A percentile compares a stretch with the other conserved stretches of the same genome.
These are phyloP conservation scores for Leccinellum albellum DNA, from an alignment of 768 basidiomycete species.

Conservation along the genomic window DNA sequence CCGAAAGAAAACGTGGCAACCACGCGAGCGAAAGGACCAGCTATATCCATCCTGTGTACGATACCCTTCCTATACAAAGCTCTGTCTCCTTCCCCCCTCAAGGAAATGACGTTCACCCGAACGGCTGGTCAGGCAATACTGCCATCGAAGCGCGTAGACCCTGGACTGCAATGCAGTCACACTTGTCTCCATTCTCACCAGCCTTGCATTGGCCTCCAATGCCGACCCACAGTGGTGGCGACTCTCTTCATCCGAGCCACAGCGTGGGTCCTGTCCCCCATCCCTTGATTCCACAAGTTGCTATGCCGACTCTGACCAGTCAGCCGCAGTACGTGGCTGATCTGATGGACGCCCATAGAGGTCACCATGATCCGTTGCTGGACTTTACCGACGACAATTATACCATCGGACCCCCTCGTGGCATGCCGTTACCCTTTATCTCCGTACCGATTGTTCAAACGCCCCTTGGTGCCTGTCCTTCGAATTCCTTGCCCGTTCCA, in stretches of 20 bases:
- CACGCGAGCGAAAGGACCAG: not conserved
- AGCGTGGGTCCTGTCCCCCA: not conserved
- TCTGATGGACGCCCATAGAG: conserved; percentile 2
- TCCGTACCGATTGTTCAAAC: conserved; percentile 7
- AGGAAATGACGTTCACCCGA: not conserved
- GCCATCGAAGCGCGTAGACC: not conserved
- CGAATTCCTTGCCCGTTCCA: not conserved
- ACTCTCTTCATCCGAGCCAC: not conserved
- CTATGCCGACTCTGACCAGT: conserved; percentile 1
- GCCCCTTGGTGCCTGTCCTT: not conserved
- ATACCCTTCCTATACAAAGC: not conserved
- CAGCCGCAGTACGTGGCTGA: not conserved
- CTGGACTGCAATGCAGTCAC: not conserved
- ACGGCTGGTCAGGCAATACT: not conserved
- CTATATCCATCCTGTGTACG: not conserved
- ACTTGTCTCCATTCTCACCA: not conserved
- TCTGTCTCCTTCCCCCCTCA: not conserved
- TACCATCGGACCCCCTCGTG: not conserved
- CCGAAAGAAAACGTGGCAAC: not conserved
- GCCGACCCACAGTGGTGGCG: not conserved
- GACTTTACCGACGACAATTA: not conserved
- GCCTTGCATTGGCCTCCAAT: not conserved
- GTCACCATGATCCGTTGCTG: not conserved
- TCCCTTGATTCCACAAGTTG: conserved; percentile 1
- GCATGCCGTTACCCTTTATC: not conserved